Percentiles rank a stretch among this genome's conserved stretches.
Conservation (phyloP, 805 yeast genomes). For the Kregervanrija delftensis region DNA sequence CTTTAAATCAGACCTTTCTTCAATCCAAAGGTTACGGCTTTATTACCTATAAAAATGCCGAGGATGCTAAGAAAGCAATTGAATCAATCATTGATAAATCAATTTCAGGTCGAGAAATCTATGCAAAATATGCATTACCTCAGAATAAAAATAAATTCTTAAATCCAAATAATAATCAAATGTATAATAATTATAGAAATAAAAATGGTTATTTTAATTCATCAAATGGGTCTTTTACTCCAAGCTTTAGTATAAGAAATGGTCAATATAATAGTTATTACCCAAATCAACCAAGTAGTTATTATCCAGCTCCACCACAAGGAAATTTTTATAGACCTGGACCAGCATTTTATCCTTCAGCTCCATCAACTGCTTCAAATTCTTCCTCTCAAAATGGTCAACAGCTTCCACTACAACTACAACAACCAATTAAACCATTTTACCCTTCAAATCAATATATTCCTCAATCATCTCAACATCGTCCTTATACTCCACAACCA, state of each 20-base stretch:
- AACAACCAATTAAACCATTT: not conserved
- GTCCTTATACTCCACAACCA: not conserved
- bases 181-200: conserved; percentile 1
- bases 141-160: conserved; percentile 20
- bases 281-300: not conserved
- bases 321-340: not conserved
- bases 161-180: conserved; percentile 1
- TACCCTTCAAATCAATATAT: not conserved
- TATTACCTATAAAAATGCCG: conserved; percentile 52
- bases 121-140: conserved; percentile 46
- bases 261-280: not conserved
- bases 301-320: not conserved
- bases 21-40: conserved; percentile 36
- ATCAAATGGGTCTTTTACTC: too few relatives aligned
- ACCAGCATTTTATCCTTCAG: conserved; percentile 2
- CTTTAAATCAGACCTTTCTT: conserved; percentile 15
- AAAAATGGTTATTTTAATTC: conserved; percentile 1
- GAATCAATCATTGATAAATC: conserved; percentile 23
- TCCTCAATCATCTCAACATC: not conserved
- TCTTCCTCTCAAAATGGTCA: not conserved
- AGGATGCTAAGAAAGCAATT: conserved; percentile 60
- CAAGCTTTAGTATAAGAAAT: not conserved
- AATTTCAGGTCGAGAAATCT: conserved; percentile 33
- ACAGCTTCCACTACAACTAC: not conserved
- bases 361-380: not conserved